Conservation (phyloP, 2,329 filamentous ascomycete genomes). For the Harringtonia lauricola region DNA sequence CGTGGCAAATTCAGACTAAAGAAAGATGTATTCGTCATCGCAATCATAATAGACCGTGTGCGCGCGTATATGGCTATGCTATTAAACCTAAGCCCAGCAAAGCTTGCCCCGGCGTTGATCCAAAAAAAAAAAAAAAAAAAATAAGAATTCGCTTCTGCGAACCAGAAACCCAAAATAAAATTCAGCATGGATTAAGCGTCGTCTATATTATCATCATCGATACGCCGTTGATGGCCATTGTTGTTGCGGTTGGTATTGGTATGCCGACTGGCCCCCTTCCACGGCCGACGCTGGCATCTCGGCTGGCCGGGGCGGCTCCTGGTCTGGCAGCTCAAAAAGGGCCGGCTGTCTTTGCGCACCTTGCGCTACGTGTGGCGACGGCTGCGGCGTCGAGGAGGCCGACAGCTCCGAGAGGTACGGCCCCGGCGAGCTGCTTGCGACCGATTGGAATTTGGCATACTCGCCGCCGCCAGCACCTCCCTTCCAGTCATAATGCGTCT, state of each 20-base stretch:
- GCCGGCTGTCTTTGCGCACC: background rate
- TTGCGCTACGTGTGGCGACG: constrained; percentile 21
- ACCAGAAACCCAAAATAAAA: too few species aligned
- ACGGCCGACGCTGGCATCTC: constrained; percentile 17
- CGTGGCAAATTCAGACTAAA: too few species aligned
- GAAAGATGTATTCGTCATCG: too few species aligned
- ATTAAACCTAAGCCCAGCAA: too few species aligned
- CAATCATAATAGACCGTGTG: too few species aligned
- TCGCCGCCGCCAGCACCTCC: background rate
- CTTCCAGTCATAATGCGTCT: background rate
- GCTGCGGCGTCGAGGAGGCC: too few species aligned
- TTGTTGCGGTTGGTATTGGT: too few species aligned
- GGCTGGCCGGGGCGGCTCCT: constrained; percentile 13
- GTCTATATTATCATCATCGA: too few species aligned
- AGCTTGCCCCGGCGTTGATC: too few species aligned
- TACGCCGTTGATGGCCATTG: background rate
- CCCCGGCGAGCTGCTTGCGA: background rate
- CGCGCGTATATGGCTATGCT: too few species aligned
- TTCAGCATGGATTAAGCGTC: too few species aligned
- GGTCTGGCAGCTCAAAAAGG: constrained; percentile 47
- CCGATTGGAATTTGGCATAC: background rate
- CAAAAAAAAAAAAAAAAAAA: background rate
- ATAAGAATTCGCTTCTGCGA: too few species aligned
- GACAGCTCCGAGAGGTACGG: background rate
- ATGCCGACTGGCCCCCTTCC: background rate